phyloP scores from a whole-genome alignment of 2,329 filamentous ascomycete species.

The Aspergillus pseudotamarii region DNA sequence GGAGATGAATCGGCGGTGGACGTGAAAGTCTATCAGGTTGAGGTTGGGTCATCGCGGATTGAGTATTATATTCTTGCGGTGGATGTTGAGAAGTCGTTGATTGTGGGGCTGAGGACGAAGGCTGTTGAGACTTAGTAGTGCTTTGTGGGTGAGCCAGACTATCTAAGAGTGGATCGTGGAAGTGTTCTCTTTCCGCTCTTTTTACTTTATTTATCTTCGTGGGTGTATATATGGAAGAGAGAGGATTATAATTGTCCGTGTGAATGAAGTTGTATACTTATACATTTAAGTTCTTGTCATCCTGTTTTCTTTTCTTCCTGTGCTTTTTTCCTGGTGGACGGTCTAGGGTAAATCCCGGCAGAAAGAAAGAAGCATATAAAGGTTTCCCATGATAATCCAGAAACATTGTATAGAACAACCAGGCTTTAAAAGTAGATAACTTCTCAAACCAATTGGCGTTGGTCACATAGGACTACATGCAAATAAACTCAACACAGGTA shows the following conservation, averaged over 20 bases:
- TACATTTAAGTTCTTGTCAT: neutral
- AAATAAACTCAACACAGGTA: too few species aligned
- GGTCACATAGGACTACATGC: too few species aligned
- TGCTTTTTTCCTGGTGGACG: neutral
- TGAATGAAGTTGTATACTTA: neutral
- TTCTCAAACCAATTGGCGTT: too few species aligned
- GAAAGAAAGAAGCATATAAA: neutral
- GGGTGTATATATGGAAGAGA: neutral
- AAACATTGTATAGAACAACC: neutral
- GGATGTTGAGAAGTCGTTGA: slow-evolving; percentile 58
- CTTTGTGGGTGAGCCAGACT: too few species aligned
- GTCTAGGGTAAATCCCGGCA: neutral
- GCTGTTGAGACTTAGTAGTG: slow-evolving; percentile 67
- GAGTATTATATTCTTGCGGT: slow-evolving; percentile 81
- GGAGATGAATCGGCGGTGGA: slow-evolving; percentile 53
- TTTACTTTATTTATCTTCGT: too few species aligned
- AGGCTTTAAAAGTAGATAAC: neutral
- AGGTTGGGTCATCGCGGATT: slow-evolving; percentile 62
- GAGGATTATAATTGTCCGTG: neutral
- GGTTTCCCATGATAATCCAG: neutral
- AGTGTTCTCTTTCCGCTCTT: too few species aligned
- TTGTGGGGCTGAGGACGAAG: slow-evolving; percentile 79
- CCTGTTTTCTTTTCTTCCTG: neutral
- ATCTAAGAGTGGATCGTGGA: too few species aligned
- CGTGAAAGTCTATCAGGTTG: slow-evolving; percentile 74